phyloP scores from a whole-genome alignment of 306 rosid genomes.

The Sicyos edulis region DNA sequence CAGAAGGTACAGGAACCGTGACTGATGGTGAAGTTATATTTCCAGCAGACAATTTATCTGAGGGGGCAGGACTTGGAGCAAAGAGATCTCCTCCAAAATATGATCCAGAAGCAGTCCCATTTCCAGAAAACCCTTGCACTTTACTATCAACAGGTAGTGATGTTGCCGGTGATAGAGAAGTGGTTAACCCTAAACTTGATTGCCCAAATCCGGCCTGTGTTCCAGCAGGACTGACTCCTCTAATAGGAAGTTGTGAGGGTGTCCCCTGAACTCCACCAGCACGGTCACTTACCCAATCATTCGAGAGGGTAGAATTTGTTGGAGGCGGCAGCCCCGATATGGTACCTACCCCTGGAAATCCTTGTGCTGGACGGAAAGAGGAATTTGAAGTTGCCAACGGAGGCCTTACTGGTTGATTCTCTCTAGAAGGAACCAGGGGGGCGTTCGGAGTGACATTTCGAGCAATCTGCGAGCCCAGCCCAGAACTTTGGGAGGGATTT shows the following conservation, averaged over 20 bases:
- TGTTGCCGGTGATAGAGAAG: constrained; percentile 41
- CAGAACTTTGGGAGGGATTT: constrained; percentile 42
- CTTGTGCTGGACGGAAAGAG: constrained; percentile 41
- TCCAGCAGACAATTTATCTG: constrained; percentile 36
- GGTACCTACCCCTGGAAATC: constrained; percentile 34
- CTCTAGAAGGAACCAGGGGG: constrained; percentile 31
- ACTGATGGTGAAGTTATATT: constrained; percentile 41
- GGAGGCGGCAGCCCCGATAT: constrained; percentile 35
- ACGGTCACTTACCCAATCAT: constrained; percentile 43
- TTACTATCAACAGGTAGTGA: constrained; percentile 44
- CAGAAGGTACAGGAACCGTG: constrained; percentile 45
- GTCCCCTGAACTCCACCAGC: constrained; percentile 41
- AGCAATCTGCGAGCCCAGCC: constrained; percentile 38
- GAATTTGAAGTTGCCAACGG: constrained; percentile 37
- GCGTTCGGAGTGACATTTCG: constrained; percentile 36
- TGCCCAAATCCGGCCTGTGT: constrained; percentile 50
- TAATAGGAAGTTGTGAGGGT: constrained; percentile 33
- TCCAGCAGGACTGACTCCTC: constrained; percentile 42
- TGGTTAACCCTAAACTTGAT: constrained; percentile 45
- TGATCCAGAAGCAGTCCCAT: constrained; percentile 56
- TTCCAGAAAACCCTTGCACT: constrained; percentile 38
- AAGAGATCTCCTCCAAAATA: constrained; percentile 68
- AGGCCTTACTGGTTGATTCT: constrained; percentile 39
- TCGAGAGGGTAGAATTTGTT: constrained; percentile 29
- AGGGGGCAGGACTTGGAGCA: constrained; percentile 50